Evolutionary conservation across 345 rosid genomes (phyloP), one percentile per base, ranked within the genome.

Genomic region (Lagerstroemia speciosa): DNA sequence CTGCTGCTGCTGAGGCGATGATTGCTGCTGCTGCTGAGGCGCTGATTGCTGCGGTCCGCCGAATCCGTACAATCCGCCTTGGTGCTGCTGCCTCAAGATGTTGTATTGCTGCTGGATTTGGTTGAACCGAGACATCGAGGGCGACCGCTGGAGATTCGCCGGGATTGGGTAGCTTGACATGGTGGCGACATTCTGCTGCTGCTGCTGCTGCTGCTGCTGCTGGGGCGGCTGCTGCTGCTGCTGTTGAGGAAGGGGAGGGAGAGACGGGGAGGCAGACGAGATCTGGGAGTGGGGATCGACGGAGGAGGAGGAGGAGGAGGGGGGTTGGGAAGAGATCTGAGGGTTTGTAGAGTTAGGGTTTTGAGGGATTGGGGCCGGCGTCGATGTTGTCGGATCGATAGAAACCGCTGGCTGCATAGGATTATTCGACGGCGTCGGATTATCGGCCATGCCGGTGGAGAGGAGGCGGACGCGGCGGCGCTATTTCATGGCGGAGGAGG

Each of bases 111-210:
- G 87, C 9, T 84, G 86, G 15, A 90, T 73, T 73, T 85, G 97
- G 68, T 75, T 93, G 2, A 91, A 62, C 48, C 95, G 89, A 64
- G 93, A 81, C 36, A 91, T 67, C 11, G 97, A 91, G 19, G 91
- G 75, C 38, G 97, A 84, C 82, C 96, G 80, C 66, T 88, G 96
- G 34, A 90, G 85, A 46, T 81, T 52, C 67, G 82, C 88, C 24
- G 77, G 76, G 61, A 83, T 87, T 78, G 87, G 98, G 71, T 83
- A 93, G 32, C 63, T 77, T 17, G 96, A 72, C 82, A 90, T 78
- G 30, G 85, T 80, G 3, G 81, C 72, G 34, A 76, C 86, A 62
- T 83, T 89, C 67, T 66, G 64, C 50, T 62, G 60, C 16, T 57
- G 70, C 70, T 81, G 81, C 15, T 76, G 77, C 67, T 65, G 62